These are phyloP conservation scores for Backusella australiensis DNA, from an alignment of 192 early-diverging fungal genomes.

Conservation along the genomic window DNA sequence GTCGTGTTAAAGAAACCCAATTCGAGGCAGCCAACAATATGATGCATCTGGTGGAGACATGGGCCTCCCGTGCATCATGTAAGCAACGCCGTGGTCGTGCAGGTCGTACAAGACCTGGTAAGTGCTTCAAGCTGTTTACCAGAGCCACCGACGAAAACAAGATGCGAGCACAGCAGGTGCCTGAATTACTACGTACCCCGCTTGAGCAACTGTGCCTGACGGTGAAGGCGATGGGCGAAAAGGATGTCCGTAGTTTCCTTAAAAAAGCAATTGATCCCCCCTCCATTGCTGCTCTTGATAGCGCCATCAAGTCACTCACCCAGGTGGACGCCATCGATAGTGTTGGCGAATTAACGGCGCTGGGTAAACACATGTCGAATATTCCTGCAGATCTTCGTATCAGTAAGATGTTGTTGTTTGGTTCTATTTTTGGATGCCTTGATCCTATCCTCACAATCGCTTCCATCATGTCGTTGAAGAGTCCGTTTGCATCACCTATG, in stretches of 20 bases:
- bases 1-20: constrained; percentile 61
- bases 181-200: constrained; percentile 81
- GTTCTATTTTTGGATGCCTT: constrained; percentile 67
- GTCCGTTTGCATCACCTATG: constrained; percentile 45
- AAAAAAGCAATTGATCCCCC: constrained; percentile 66
- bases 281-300: constrained; percentile 45
- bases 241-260: constrained; percentile 56
- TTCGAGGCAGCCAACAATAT: constrained; percentile 56
- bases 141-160: constrained; percentile 36
- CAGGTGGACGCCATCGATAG: constrained; percentile 57
- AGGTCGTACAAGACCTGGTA: constrained; percentile 73
- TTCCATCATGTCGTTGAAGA: constrained; percentile 60
- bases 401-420: constrained; percentile 78
- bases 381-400: constrained; percentile 78
- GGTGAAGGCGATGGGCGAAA: constrained; percentile 64
- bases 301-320: constrained; percentile 57
- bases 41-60: constrained; percentile 52
- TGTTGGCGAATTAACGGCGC: constrained; percentile 55
- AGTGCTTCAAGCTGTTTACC: constrained; percentile 72
- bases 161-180: constrained; percentile 60
- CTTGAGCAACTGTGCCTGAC: constrained; percentile 80
- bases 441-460: constrained; percentile 73
- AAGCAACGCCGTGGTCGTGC: constrained; percentile 75
- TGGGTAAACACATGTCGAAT: constrained; percentile 66
- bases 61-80: constrained; percentile 50